Conservation (phyloP, 371 early-diverging fungal species). For the Amoeboaphelidium occidentale region DNA sequence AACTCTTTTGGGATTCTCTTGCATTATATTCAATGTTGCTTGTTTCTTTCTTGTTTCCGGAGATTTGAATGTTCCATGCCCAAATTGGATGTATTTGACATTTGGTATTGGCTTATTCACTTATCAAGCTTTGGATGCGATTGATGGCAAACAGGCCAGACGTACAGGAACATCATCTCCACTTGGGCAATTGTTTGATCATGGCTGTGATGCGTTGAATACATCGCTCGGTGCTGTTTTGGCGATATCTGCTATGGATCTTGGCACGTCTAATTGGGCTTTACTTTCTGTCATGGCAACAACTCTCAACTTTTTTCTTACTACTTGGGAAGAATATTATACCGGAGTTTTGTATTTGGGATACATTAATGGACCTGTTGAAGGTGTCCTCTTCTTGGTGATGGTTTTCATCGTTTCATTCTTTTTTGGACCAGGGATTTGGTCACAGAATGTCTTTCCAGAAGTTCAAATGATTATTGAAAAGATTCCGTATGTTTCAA, state of each 20-base stretch:
- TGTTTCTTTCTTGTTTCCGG: background rate
- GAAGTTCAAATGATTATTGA: too few species aligned
- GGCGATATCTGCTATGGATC: background rate
- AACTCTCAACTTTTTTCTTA: slow-evolving; percentile 59
- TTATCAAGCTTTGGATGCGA: slow-evolving; percentile 87
- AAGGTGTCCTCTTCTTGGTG: too few species aligned
- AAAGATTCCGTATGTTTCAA: too few species aligned
- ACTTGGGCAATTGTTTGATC: slow-evolving; percentile 76
- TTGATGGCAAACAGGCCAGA: slow-evolving; percentile 96
- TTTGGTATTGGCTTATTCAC: slow-evolving; percentile 70
- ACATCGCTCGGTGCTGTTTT: background rate
- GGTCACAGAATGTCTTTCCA: too few species aligned
- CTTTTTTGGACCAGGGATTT: too few species aligned
- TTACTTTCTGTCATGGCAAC: slow-evolving; percentile 6
- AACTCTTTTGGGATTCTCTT: slow-evolving; percentile 63
- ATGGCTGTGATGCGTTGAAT: slow-evolving; percentile 7
- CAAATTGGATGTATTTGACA: slow-evolving; percentile 12
- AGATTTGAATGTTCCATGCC: background rate
- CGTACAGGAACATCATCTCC: slow-evolving; percentile 77
- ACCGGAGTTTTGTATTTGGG: slow-evolving; percentile 76
- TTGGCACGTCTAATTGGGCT: slow-evolving; percentile 22
- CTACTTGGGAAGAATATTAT: slow-evolving; percentile 88
- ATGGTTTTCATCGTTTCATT: too few species aligned
- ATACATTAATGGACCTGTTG: slow-evolving; percentile 82
- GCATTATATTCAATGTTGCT: slow-evolving; percentile 33